These are phyloP conservation scores for Stemphylium vesicarium DNA, from an alignment of 2,329 filamentous ascomycete species.

Conservation along the genomic window DNA sequence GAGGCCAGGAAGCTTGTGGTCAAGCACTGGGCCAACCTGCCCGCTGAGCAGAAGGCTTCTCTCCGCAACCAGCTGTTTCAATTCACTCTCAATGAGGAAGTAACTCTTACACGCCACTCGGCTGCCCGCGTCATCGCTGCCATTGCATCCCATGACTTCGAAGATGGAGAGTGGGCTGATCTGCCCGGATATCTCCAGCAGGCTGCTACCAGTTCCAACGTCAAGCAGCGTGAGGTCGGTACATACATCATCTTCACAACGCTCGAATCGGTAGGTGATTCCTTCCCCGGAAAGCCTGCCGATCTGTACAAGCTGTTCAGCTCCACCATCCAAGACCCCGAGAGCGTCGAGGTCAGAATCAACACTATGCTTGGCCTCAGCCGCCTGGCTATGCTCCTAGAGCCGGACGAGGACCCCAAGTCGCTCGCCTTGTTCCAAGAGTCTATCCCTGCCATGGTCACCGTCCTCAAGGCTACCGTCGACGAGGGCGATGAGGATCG, in stretches of 20 bases:
- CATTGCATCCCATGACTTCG: conserved; percentile 84
- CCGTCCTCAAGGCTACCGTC: conserved; percentile 84
- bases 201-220: conserved; percentile 75
- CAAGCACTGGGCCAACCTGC: conserved; percentile 83
- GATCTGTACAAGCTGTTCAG: conserved; percentile 84
- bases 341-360: conserved; percentile 90
- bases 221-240: conserved; percentile 84
- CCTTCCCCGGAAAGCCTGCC: conserved; percentile 79
- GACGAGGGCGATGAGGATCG: conserved; percentile 83
- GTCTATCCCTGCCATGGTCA: conserved; percentile 86
- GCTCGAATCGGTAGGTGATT: conserved; percentile 83
- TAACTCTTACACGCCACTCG: conserved; percentile 80
- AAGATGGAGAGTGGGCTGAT: conserved; percentile 83
- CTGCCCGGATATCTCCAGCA: conserved; percentile 80
- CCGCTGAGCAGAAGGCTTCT: conserved; percentile 76
- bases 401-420: conserved; percentile 81
- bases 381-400: conserved; percentile 83
- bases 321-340: conserved; percentile 85
- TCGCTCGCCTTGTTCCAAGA: conserved; percentile 77
- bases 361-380: conserved; percentile 93
- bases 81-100: conserved; percentile 79
- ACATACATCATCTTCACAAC: conserved; percentile 93
- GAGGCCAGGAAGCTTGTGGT: conserved; percentile 82
- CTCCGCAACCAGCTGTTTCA: conserved; percentile 85
- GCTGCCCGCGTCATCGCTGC: conserved; percentile 86